Evolutionary conservation across 306 rosid species (phyloP).

Genomic region (Medicago truncatula): MtrunA17r5.0-ANR NC_053042.1:29011001-29011500

Average conservation of each 20-base stretch:
- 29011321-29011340: conserved; percentile 69
- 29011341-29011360: conserved; percentile 76
- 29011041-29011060: conserved; percentile 73
- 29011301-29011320: conserved; percentile 62
- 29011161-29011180: conserved; percentile 76
- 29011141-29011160: conserved; percentile 71
- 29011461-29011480: conserved; percentile 61
- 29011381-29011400: conserved; percentile 86
- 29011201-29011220: conserved; percentile 62
- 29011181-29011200: conserved; percentile 73
- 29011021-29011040: conserved; percentile 75
- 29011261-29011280: conserved; percentile 82
- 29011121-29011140: conserved; percentile 81
- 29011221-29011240: conserved; percentile 85
- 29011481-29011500: conserved; percentile 88
- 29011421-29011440: conserved; percentile 35
- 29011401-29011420: conserved; percentile 67
- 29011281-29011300: conserved; percentile 86
- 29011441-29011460: conserved; percentile 17
- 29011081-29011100: conserved; percentile 61
- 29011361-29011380: conserved; percentile 80
- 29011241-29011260: conserved; percentile 86
- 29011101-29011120: conserved; percentile 74
- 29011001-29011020: conserved; percentile 93
- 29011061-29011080: conserved; percentile 74